Percentiles rank a stretch among this genome's conserved stretches.
Conservation (phyloP, 1,139 yeast species). For the Suzukiozyma palmioleophila region DNA sequence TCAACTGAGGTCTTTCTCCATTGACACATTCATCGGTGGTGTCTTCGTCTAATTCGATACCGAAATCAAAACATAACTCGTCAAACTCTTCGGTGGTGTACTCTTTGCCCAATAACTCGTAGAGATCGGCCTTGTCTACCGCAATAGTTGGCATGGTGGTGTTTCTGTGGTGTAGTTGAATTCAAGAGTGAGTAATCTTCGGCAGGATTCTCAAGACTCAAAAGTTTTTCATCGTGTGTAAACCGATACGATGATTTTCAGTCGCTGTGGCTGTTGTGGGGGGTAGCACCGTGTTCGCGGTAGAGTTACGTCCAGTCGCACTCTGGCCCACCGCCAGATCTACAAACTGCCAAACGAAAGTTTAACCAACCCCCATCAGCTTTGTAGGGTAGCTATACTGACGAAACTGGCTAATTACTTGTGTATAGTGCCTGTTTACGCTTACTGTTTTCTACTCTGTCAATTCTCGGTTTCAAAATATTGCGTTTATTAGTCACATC, state of each 20-base stretch:
- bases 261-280: too few species aligned
- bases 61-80: slow-evolving; percentile 95
- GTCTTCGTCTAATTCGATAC: slow-evolving; percentile 96
- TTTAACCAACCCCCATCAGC: too few species aligned
- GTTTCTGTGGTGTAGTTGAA: not conserved
- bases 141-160: slow-evolving; percentile 87
- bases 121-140: slow-evolving; percentile 91
- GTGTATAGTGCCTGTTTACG: too few species aligned
- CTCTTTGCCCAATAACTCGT: slow-evolving; percentile 69
- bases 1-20: slow-evolving; percentile 90
- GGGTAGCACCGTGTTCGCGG: too few species aligned
- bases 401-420: too few species aligned
- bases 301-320: too few species aligned
- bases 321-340: too few species aligned
- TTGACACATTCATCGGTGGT: slow-evolving; percentile 74
- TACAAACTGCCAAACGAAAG: too few species aligned
- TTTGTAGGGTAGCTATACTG: too few species aligned
- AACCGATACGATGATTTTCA: not conserved
- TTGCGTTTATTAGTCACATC: too few species aligned
- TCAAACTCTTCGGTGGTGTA: slow-evolving; percentile 93
- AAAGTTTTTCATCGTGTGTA: slow-evolving; percentile 1
- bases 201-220: not conserved
- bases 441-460: too few species aligned
- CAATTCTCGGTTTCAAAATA: too few species aligned
- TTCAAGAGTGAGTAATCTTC: not conserved